phyloP scores from a whole-genome alignment of 73 alveolate species.

The Blepharisma stoltei region DNA sequence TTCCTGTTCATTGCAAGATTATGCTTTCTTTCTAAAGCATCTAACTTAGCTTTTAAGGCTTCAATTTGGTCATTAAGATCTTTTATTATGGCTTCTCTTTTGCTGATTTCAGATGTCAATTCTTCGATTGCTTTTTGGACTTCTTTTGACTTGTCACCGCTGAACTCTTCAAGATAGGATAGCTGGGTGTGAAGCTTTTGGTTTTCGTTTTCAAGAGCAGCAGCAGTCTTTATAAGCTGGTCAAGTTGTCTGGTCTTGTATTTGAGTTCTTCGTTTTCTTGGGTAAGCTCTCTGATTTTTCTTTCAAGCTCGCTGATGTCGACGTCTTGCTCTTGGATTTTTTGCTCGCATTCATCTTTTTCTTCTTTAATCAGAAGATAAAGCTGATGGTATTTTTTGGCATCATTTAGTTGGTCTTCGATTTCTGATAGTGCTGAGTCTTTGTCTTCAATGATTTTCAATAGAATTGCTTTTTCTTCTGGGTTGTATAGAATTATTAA shows the following conservation, averaged over 20 bases:
- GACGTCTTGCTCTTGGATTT: background rate
- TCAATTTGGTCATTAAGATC: background rate
- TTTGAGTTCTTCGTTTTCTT: slow-evolving; percentile 26
- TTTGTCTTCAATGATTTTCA: slow-evolving; percentile 9
- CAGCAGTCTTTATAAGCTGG: background rate
- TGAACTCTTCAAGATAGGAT: background rate
- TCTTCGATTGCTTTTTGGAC: no score
- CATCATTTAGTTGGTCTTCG: background rate
- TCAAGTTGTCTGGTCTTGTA: slow-evolving; percentile 9
- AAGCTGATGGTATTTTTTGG: background rate
- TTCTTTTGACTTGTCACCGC: background rate
- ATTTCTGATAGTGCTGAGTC: slow-evolving; percentile 3
- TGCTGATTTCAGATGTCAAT: no score
- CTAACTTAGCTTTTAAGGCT: background rate
- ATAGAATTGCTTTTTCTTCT: background rate
- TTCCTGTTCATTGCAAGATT: no score
- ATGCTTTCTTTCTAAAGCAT: no score
- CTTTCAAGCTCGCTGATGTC: background rate
- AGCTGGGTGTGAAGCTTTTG: slow-evolving; percentile 9
- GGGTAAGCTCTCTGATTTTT: background rate
- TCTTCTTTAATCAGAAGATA: background rate
- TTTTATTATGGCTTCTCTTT: background rate
- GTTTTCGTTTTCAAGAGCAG: slow-evolving; percentile 13
- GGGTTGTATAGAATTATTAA: no score
- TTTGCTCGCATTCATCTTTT: slow-evolving; percentile 1